Evolutionary conservation across 177 flowering plant genomes (phyloP).

Genomic region (Telopea speciosissima): DNA sequence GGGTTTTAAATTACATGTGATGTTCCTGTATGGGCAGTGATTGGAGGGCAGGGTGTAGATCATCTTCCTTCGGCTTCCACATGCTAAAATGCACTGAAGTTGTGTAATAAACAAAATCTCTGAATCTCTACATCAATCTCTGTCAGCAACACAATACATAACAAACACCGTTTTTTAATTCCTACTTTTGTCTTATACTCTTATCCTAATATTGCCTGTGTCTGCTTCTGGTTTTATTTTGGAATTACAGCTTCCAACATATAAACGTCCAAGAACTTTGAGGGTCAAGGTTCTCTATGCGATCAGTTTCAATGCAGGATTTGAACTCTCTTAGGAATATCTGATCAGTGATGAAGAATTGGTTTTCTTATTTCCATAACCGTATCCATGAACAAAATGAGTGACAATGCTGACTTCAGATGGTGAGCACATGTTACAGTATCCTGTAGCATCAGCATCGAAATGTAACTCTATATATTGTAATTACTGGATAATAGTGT

Average conservation of each 20-base stretch:
- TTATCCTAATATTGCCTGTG: not conserved
- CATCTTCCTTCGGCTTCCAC: conserved; percentile 99
- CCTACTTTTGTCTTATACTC: not conserved
- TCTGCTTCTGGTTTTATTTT: conserved; percentile 4
- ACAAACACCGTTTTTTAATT: not conserved
- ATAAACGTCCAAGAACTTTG: conserved; percentile 83
- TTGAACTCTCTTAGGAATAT: conserved; percentile 73
- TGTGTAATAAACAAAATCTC: conserved; percentile 10
- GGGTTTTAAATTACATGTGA: conserved; percentile 66
- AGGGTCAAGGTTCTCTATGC: conserved; percentile 88
- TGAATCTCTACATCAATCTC: not conserved
- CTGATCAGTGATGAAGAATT: not conserved
- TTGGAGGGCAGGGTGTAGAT: conserved; percentile 96
- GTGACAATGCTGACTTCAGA: not conserved
- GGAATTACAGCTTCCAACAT: conserved; percentile 81
- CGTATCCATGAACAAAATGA: not conserved
- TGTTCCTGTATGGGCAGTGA: conserved; percentile 75
- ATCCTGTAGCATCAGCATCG: too few species aligned
- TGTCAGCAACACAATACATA: not conserved
- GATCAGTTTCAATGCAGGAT: conserved; percentile 97
- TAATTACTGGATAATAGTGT: not conserved
- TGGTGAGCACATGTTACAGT: not conserved
- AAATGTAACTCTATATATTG: not conserved
- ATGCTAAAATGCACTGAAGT: conserved; percentile 98
- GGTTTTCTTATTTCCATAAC: not conserved